Percentiles rank a stretch among this genome's conserved stretches.
Conservation (phyloP, 2,329 filamentous ascomycete genomes). For the Sclerotiophoma versabilis region DNA sequence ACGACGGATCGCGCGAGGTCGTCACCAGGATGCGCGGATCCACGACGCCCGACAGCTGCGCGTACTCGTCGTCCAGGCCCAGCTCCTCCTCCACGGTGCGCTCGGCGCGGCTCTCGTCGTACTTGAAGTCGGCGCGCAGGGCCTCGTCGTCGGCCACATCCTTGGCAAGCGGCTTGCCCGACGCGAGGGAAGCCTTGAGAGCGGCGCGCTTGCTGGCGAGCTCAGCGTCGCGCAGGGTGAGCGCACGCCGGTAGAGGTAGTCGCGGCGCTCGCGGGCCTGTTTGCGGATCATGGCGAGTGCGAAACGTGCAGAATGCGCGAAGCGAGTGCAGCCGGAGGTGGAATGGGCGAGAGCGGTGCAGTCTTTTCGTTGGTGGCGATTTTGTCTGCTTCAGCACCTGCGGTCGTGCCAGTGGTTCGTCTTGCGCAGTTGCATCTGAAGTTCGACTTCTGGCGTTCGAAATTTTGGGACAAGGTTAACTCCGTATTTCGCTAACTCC, state of each 20-base stretch:
- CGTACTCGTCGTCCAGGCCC: slow-evolving; percentile 88
- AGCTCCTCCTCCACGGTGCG: slow-evolving; percentile 71
- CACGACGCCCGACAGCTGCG: slow-evolving; percentile 85
- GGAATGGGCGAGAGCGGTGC: background rate
- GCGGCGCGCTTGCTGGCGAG: slow-evolving; percentile 91
- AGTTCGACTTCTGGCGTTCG: background rate
- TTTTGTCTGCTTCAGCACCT: background rate
- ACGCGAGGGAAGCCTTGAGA: slow-evolving; percentile 83
- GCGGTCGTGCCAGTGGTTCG: background rate
- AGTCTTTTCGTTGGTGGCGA: background rate
- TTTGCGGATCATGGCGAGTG: slow-evolving; percentile 41
- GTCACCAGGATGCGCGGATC: slow-evolving; percentile 90
- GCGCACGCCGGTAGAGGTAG: slow-evolving; percentile 81
- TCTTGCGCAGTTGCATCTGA: background rate
- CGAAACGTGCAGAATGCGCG: background rate
- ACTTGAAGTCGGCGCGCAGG: slow-evolving; percentile 87
- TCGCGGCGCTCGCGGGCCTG: slow-evolving; percentile 81
- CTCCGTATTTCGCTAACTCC: background rate
- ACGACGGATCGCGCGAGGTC: slow-evolving; percentile 86
- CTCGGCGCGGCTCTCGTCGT: slow-evolving; percentile 82
- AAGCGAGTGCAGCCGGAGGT: background rate
- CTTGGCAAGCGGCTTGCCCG: slow-evolving; percentile 83
- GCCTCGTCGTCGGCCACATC: slow-evolving; percentile 85
- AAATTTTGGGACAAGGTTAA: background rate
- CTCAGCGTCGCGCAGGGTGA: slow-evolving; percentile 80